phyloP scores from a whole-genome alignment of 371 early-diverging fungal genomes.

The Apophysomyces elegans region DNA sequence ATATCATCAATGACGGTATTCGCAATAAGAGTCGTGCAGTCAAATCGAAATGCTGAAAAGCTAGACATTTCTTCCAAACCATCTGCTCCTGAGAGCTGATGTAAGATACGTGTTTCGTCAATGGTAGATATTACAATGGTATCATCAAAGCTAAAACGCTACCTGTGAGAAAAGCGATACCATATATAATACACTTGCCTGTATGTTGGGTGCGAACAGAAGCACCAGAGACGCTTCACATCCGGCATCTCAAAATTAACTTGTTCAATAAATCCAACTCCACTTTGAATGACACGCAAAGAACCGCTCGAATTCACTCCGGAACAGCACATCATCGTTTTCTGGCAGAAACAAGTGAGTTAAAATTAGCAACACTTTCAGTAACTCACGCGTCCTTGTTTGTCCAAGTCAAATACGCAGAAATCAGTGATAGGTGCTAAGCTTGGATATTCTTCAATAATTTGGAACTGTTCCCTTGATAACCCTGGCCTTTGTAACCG shows the following conservation, averaged over 20 bases:
- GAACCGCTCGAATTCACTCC: conserved; percentile 78
- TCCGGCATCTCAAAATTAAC: conserved; percentile 64
- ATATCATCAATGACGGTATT: conserved; percentile 19
- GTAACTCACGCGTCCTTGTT: conserved; percentile 70
- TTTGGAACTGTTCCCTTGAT: conserved; percentile 45
- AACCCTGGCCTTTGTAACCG: conserved; percentile 38
- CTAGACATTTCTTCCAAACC: conserved; percentile 25
- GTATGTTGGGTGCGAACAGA: conserved; percentile 31
- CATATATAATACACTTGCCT: conserved; percentile 1
- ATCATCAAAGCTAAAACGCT: conserved; percentile 36
- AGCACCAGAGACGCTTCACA: conserved; percentile 72
- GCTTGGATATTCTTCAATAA: conserved; percentile 71
- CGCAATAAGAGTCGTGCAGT: conserved; percentile 34
- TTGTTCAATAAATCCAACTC: conserved; percentile 81
- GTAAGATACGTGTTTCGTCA: conserved; percentile 25
- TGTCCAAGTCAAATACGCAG: conserved; percentile 80
- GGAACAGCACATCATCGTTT: conserved; percentile 87
- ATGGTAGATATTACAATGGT: conserved; percentile 59
- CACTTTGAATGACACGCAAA: conserved; percentile 84
- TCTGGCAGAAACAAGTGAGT: conserved; percentile 31
- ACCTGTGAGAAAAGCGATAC: background rate
- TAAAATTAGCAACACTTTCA: background rate
- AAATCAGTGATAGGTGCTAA: conserved; percentile 90
- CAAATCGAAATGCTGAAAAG: conserved; percentile 25
- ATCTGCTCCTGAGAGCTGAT: conserved; percentile 26